Evolutionary conservation across 2,329 filamentous ascomycete genomes (phyloP), one percentile per base, ranked within the genome.

Genomic region (Hortaea werneckii): DNA sequence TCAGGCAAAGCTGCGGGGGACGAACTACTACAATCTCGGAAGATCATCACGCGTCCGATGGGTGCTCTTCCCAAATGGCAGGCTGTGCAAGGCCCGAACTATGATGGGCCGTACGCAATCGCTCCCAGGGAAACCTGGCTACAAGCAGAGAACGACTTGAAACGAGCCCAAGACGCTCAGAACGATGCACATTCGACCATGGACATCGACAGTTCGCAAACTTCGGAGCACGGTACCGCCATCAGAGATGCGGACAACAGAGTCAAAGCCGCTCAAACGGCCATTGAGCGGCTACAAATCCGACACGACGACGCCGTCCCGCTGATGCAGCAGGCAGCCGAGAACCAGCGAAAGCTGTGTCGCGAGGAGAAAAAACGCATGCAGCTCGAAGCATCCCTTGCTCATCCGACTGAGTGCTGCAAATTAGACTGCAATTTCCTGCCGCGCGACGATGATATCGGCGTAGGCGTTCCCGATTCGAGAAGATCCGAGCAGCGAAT

Each of bases 81-180:
- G 52, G 67, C 65, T 6, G 63, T 73, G 0, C 70, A 73, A 55
- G 71, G 71, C 1, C 60, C 60, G 0, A 57, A 58, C 2, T 73
- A 74, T 44, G 29, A 37, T 5, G 69, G 69, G 0, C 68, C 69
- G 2, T 68, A 58, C 34, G 27, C 55, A 6, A 50, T 43, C 5
- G 56, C 60, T 6, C 43, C 50, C 2, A 20, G 38, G 4, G 29
- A 40, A 3, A 48, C 55, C 57, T 64, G 44, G 29, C 38, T 2
- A 48, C 51, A 39, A 20, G 59, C 35, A 54, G 65, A 47, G 57
- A 58, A 5, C 46, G 54, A 4, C 45, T 53, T 38, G 49, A 64
- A 30, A 53, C 59, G 40, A 34, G 55, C 55, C 10, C 37, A 50
- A 29, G 28, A 47, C n/a, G 43, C 6, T 3, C 50, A 50, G 27